Percentiles rank a stretch among this genome's conserved stretches.
phyloP scores from a whole-genome alignment of 208 protist genomes.

The Zelonia costaricensis region DNA sequence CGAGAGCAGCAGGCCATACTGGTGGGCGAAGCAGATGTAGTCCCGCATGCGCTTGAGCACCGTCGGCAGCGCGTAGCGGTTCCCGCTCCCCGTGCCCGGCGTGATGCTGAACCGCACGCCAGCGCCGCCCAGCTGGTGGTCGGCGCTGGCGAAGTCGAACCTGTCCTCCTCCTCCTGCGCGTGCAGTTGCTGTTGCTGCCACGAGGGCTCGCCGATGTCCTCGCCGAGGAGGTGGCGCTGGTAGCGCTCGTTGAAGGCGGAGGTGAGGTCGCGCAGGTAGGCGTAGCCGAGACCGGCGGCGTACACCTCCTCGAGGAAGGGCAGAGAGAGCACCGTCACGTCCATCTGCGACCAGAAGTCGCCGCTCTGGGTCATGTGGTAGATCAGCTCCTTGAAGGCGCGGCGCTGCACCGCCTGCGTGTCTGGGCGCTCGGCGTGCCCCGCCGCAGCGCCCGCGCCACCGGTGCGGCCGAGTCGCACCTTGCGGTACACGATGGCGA shows the following conservation, averaged over 20 bases:
- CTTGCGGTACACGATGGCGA: slow-evolving; percentile 38
- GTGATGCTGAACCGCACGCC: too few relatives aligned
- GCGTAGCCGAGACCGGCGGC: slow-evolving; percentile 56
- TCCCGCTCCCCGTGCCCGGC: background rate
- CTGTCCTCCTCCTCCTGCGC: background rate
- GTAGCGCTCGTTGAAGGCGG: slow-evolving; percentile 66
- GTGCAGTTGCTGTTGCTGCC: slow-evolving; percentile 7
- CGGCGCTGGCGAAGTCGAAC: background rate
- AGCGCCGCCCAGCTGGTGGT: background rate
- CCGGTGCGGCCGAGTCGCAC: background rate
- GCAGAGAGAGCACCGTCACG: slow-evolving; percentile 54
- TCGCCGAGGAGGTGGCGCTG: slow-evolving; percentile 54
- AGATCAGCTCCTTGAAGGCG: slow-evolving; percentile 72
- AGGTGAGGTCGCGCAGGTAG: slow-evolving; percentile 67
- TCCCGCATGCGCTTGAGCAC: slow-evolving; percentile 51
- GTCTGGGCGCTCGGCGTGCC: background rate
- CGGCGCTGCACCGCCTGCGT: slow-evolving; percentile 42
- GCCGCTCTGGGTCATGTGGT: slow-evolving; percentile 41
- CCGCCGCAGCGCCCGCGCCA: background rate
- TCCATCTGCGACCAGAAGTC: slow-evolving; percentile 51
- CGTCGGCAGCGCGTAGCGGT: slow-evolving; percentile 16
- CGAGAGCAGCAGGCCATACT: slow-evolving; percentile 52
- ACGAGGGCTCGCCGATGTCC: slow-evolving; percentile 22
- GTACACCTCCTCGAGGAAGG: slow-evolving; percentile 70
- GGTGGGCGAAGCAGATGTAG: slow-evolving; percentile 77